Conservation (phyloP, 2,329 filamentous ascomycete genomes). For the Phoma herbarum region DNA sequence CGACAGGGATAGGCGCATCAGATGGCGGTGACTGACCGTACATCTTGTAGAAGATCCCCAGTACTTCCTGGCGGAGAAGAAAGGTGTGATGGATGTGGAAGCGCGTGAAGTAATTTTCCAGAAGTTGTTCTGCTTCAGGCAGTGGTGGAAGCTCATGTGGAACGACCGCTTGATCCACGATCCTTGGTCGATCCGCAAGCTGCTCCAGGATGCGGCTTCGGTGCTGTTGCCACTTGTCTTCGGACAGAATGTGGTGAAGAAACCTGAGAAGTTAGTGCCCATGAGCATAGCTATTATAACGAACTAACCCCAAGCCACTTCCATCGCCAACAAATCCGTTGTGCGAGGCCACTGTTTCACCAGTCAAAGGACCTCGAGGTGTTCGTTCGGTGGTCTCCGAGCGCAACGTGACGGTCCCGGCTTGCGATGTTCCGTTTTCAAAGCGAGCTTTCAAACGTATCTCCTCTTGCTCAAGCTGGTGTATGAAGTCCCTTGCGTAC, state of each 20-base stretch:
- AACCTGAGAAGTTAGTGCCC: conserved; percentile 5
- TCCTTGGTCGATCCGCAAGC: conserved; percentile 23
- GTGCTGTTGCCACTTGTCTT: conserved; percentile 27
- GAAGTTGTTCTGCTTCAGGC: no score
- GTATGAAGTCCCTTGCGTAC: conserved; percentile 28
- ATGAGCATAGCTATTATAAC: background rate
- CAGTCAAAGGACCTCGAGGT: conserved; percentile 16
- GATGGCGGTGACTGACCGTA: no score
- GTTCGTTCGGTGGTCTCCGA: conserved; percentile 10
- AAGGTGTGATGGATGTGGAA: no score
- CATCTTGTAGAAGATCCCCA: no score
- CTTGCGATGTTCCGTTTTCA: background rate
- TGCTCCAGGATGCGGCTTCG: conserved; percentile 22
- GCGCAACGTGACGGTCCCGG: background rate
- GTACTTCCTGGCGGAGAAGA: no score
- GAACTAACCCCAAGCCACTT: conserved; percentile 21
- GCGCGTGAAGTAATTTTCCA: no score
- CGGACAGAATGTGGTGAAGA: conserved; percentile 25
- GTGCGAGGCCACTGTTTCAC: conserved; percentile 14
- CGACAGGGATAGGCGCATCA: no score
- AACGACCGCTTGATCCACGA: conserved; percentile 7
- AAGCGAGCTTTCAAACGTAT: conserved; percentile 2
- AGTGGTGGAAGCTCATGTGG: no score
- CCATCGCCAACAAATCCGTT: conserved; percentile 28
- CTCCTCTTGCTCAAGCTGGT: conserved; percentile 24